phyloP scores from a whole-genome alignment of 345 rosid genomes.

The Rhizophora apiculata region DNA sequence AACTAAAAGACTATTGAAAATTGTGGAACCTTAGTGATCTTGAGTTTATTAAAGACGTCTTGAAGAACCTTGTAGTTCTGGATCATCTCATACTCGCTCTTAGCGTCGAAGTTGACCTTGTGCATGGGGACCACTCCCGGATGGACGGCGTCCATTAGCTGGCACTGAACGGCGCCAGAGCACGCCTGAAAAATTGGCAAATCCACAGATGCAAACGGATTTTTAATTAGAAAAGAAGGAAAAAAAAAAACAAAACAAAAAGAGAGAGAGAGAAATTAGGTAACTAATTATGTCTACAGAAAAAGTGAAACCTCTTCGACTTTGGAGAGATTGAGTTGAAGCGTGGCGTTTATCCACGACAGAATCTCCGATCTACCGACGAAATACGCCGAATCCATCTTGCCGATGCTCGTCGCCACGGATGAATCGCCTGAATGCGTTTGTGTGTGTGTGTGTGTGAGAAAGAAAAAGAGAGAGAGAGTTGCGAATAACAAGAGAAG shows the following conservation, averaged over 20 bases:
- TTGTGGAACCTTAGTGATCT: slow-evolving; percentile 75
- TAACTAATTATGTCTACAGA: not conserved
- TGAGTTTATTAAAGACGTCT: slow-evolving; percentile 95
- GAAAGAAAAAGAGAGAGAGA: slow-evolving; percentile 9
- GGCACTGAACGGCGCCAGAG: slow-evolving; percentile 96
- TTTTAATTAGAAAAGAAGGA: too few relatives aligned
- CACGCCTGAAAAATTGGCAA: slow-evolving; percentile 50
- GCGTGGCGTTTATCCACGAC: slow-evolving; percentile 90
- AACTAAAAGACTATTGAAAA: not conserved
- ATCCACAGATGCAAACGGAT: not conserved
- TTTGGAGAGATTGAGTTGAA: slow-evolving; percentile 85
- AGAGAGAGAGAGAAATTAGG: not conserved
- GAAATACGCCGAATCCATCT: slow-evolving; percentile 93
- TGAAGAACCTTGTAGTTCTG: slow-evolving; percentile 96
- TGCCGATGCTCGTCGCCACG: slow-evolving; percentile 85
- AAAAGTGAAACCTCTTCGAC: slow-evolving; percentile 86
- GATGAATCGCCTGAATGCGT: not conserved
- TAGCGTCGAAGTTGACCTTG: slow-evolving; percentile 96
- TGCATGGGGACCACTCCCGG: slow-evolving; percentile 98
- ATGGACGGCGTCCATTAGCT: slow-evolving; percentile 88
- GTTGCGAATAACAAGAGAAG: not conserved
- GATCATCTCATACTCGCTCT: slow-evolving; percentile 96
- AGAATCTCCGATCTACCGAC: slow-evolving; percentile 99
- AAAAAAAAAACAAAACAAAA: not conserved
- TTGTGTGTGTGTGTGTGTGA: not conserved